Base-by-base conservation (phyloP, 768 basidiomycete species). In the Suillus variegatus region DNA sequence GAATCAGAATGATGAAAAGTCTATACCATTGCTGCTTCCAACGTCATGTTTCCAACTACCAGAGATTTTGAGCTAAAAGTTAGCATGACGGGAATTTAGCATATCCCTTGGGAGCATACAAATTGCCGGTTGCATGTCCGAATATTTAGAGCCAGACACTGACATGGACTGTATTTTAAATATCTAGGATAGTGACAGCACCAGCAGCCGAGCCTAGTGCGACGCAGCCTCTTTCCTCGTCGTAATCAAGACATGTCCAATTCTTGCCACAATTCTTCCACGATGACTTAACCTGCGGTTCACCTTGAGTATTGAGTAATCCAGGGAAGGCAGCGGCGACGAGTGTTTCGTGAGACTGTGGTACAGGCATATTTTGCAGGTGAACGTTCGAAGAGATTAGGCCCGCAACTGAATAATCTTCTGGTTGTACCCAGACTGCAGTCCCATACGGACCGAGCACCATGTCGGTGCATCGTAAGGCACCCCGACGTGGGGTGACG, bases 231-330 rank as follows among this genome's bases (percentile, higher is more conserved):
- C 75, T 68, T 46, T 79, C 79, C 72, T 89, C 88, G 63, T 87
- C 86, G 68, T 89, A 89, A 72, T 88, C 88, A 65, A 89, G 69
- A 54, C 85, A 79, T 4, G 83, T 82, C 88, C 88, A 89, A 65
- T 81, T 78, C 66, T 80, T 73, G 5, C 68, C 77, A 43, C 66
- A 69, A 38, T 67, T 67, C 64, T 79, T 79, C 66, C 67, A 77
- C n/a, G 81, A 66, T 35, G 71, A 75, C 64, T 75, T 70, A 66
- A 74, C 68, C 65, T 70, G 67, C 36, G 75, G 72, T 61, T 73
- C 66, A 35, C 56, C 62, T n/a, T 63, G 38, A 36, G 18, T 28
- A 41, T 67, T 69, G 44, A 76, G 38, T 20, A 66, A 57, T 2
- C 88, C 87, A 8, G 86, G 84, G 66, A 88, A 85, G 25, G 81